Evolutionary conservation across 305 asterid genomes (phyloP).

Genomic region (Fraxinus latifolia): DNA sequence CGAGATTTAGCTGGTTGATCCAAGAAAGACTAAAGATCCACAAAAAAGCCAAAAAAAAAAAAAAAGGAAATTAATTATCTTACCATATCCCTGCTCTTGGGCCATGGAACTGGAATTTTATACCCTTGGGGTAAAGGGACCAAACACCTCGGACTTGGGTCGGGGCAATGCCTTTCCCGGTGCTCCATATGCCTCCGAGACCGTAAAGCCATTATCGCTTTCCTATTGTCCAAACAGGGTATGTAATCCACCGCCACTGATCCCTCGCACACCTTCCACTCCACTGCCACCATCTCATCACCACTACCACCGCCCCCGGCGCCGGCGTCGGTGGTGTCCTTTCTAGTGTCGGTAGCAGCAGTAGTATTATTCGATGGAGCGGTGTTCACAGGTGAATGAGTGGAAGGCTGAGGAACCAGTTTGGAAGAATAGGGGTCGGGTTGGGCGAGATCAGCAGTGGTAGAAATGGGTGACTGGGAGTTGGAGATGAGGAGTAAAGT

Average conservation of each 20-base stretch:
- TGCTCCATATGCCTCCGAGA: constrained; percentile 81
- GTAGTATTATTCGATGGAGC: constrained; percentile 18
- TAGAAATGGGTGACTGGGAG: constrained; percentile 52
- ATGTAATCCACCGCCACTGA: constrained; percentile 58
- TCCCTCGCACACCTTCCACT: constrained; percentile 63
- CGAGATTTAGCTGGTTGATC: not conserved
- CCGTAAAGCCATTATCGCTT: constrained; percentile 52
- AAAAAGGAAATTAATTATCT: constrained; percentile 52
- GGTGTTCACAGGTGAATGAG: not conserved
- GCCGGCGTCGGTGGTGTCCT: not conserved
- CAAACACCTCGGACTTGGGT: constrained; percentile 64
- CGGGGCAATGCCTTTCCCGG: constrained; percentile 90
- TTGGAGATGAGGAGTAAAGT: constrained; percentile 61
- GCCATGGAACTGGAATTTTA: constrained; percentile 79
- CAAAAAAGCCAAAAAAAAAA: not conserved
- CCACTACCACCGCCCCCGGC: constrained; percentile 5
- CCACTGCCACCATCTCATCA: constrained; percentile 31
- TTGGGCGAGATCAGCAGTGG: constrained; percentile 32
- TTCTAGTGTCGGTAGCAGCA: not conserved
- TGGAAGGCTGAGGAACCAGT: constrained; percentile 5
- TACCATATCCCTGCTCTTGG: constrained; percentile 97
- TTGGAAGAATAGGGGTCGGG: constrained; percentile 4
- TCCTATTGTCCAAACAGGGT: constrained; percentile 81
- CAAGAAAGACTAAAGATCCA: not conserved
- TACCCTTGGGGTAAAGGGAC: constrained; percentile 75